Evolutionary conservation across 441 rosid species (phyloP).

Genomic region (Sinapis alba): DNA sequence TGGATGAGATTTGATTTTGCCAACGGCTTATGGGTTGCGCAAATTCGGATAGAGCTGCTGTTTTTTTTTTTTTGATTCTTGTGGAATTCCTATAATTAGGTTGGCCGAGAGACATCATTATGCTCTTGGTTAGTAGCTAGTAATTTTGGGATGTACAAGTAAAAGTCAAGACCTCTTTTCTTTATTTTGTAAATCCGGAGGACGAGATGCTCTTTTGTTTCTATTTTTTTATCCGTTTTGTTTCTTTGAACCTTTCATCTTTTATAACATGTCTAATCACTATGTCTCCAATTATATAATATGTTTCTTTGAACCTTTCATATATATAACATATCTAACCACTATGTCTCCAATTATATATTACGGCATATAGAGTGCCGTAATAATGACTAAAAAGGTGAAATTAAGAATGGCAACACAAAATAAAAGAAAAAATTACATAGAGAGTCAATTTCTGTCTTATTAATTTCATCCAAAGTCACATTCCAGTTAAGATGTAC

Average conservation of each 20-base stretch:
- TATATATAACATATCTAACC: not conserved
- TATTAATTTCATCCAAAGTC: too few relatives aligned
- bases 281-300: not conserved
- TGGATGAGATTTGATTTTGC: constrained; percentile 1
- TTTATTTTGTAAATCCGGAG: constrained; percentile 39
- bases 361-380: not conserved
- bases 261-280: not conserved
- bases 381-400: too few relatives aligned
- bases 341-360: not conserved
- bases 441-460: too few relatives aligned
- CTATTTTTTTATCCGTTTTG: constrained; percentile 13
- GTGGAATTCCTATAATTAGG: constrained; percentile 6
- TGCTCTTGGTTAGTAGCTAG: constrained; percentile 27
- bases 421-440: too few relatives aligned
- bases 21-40: constrained; percentile 17
- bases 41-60: constrained; percentile 3
- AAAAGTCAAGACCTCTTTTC: constrained; percentile 14
- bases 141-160: constrained; percentile 33
- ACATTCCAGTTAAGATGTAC: too few relatives aligned
- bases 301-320: not conserved
- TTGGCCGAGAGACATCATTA: constrained; percentile 28
- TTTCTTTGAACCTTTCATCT: not conserved
- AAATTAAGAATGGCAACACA: too few relatives aligned
- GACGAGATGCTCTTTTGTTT: constrained; percentile 31
- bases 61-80: constrained; percentile 1